A percentile compares a stretch with the other conserved stretches of the same genome.
These are phyloP conservation scores for Taiwanofungus camphoratus DNA, from an alignment of 1,284 basidiomycete species.

Conservation along the genomic window DNA sequence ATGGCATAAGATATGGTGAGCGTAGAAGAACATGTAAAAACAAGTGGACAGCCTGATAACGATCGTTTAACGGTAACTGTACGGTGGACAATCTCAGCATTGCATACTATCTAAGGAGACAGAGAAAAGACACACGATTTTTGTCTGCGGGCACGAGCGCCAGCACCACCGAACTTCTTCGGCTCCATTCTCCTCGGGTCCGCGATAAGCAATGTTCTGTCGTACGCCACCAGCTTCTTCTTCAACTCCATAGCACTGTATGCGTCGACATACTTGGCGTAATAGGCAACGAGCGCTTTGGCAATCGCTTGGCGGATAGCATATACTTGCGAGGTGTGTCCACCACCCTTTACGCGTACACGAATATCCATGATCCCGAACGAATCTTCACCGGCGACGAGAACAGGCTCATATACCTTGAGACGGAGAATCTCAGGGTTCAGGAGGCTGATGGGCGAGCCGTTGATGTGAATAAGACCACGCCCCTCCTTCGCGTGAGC, in stretches of 20 bases:
- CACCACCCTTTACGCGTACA: slow-evolving; percentile 98
- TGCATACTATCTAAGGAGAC: slow-evolving; percentile 3
- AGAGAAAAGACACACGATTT: slow-evolving; percentile 60
- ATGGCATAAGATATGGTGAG: slow-evolving; percentile 40
- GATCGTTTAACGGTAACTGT: slow-evolving; percentile 83
- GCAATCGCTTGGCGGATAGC: slow-evolving; percentile 99
- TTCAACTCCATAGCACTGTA: slow-evolving; percentile 95
- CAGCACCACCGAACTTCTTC: slow-evolving; percentile 97
- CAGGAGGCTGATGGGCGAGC: slow-evolving; percentile 92
- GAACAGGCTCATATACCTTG: slow-evolving; percentile 97
- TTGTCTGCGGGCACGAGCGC: slow-evolving; percentile 95
- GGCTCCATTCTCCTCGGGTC: slow-evolving; percentile 99
- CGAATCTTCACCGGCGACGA: slow-evolving; percentile 84
- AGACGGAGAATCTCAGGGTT: slow-evolving; percentile 93
- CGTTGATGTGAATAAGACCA: slow-evolving; percentile 96
- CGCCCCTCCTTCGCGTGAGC: slow-evolving; percentile 96
- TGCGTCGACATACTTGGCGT: slow-evolving; percentile 98
- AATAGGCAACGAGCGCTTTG: slow-evolving; percentile 97
- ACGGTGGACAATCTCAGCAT: neutral
- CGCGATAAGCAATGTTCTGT: slow-evolving; percentile 92
- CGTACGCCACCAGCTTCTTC: slow-evolving; percentile 94
- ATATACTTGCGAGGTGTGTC: slow-evolving; percentile 98
- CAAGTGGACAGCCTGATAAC: slow-evolving; percentile 26
- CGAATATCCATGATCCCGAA: slow-evolving; percentile 91
- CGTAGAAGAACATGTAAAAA: slow-evolving; percentile 41